Conservation (phyloP, 164 flowering plant species). For the Amborella trichopoda region DNA sequence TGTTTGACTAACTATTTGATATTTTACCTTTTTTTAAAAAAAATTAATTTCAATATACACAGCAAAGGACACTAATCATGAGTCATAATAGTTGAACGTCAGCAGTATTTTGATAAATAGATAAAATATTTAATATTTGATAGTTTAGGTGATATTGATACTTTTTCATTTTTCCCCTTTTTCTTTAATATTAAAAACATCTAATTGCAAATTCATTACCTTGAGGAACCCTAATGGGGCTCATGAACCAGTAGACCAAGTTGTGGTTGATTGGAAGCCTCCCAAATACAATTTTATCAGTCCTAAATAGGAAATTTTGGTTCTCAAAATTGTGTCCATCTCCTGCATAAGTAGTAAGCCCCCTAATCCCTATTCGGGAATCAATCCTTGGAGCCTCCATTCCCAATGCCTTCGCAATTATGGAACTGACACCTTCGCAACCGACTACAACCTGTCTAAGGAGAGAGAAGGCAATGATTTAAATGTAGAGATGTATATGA, state of each 20-base stretch:
- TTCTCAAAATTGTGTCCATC: constrained; percentile 26
- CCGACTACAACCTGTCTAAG: constrained; percentile 35
- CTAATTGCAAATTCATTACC: constrained; percentile 14
- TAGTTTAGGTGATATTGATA: constrained; percentile 11
- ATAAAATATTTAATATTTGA: constrained; percentile 8
- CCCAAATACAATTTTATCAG: constrained; percentile 11
- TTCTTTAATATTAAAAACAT: neutral
- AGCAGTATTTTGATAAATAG: too few relatives aligned
- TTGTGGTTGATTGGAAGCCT: constrained; percentile 25
- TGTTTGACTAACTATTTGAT: too few relatives aligned
- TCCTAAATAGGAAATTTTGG: constrained; percentile 12
- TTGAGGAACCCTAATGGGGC: constrained; percentile 6
- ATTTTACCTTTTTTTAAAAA: too few relatives aligned
- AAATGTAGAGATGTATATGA: neutral
- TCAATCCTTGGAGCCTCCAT: constrained; percentile 18
- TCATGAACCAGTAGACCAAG: constrained; percentile 32
- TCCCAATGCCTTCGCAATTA: constrained; percentile 23
- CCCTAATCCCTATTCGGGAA: constrained; percentile 17
- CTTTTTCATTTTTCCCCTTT: constrained; percentile 12
- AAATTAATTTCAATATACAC: too few relatives aligned
- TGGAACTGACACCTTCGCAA: constrained; percentile 45
- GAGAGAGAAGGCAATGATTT: neutral
- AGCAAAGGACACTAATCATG: too few relatives aligned
- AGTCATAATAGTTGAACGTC: too few relatives aligned
- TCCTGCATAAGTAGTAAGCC: constrained; percentile 27